Base-by-base conservation (phyloP, 805 yeast species). In the Hermanozyma aechmeae region DNA sequence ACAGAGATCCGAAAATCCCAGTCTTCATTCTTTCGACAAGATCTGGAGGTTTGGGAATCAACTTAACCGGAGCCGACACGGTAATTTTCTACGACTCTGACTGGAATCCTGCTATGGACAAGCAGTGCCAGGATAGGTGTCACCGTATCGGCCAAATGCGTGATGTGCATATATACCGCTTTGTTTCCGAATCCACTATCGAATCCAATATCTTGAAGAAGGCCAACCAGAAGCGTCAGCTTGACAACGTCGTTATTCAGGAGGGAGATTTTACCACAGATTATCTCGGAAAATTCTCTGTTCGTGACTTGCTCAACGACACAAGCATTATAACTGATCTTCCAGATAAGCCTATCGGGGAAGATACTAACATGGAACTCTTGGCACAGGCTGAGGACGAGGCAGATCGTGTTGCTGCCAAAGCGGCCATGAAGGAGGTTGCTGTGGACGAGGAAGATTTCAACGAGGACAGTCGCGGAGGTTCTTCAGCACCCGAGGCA, bases 21-120 rank as follows among this genome's bases (percentile, higher is more conserved):
- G 95, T 87, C 13, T 92, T 92, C 46, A 92, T 92, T 28, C 56
- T 92, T 30, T 85, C 96, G 3, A 85, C 96, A 3, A 74, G 99
- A 56, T 92, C 98, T 3, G 99, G 99, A 53, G 99, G 99, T 21
- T 66, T 93, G 42, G 99, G 99, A 51, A 92, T 92, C 52, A 92
- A 92, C 48, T 61, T 92, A 40, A 92, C 98, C 0, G 99, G 97
- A 49, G 99, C 99, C 0, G 99, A 92, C 48, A 92, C 98, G 0
- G 99, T 92, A 25, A 85, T 92, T 6, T 93, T 92, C 58, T 92
- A 93, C 53, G 99, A 92, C 56, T 85, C 96, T 3, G 98, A 89
- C 56, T 89, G 98, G 98, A 92, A 92, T 50, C 99, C 99, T 2
- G 95, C 97, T 1, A 92, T 92, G 96, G 99, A 92, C 53, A 85